These are phyloP conservation scores for Rutstroemia sp. DNA, from an alignment of 2,329 filamentous ascomycete genomes.

Conservation along the genomic window DNA sequence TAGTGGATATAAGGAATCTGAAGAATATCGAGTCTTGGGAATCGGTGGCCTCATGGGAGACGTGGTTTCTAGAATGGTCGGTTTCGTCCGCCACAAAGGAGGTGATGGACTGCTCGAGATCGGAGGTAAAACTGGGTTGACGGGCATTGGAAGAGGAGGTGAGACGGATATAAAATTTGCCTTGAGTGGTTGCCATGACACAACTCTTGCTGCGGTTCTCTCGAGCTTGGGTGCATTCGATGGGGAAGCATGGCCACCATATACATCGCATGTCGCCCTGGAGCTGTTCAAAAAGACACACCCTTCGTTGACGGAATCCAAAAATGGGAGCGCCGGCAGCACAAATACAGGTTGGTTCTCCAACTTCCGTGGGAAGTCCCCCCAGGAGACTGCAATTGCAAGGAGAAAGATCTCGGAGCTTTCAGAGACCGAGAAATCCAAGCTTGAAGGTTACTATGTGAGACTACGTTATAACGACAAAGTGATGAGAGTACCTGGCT, in stretches of 20 bases:
- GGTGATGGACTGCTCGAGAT: slow-evolving; percentile 45
- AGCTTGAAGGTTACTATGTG: slow-evolving; percentile 74
- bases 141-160: slow-evolving; percentile 36
- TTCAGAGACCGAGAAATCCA: slow-evolving; percentile 46
- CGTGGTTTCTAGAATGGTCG: slow-evolving; percentile 68
- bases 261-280: slow-evolving; percentile 84
- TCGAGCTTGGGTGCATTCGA: slow-evolving; percentile 74
- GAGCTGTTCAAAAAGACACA: slow-evolving; percentile 68
- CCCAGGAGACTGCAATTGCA: slow-evolving; percentile 39
- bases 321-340: not conserved
- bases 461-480: slow-evolving; percentile 86
- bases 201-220: slow-evolving; percentile 76
- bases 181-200: slow-evolving; percentile 86
- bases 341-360: slow-evolving; percentile 17
- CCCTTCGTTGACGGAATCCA: slow-evolving; percentile 15
- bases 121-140: slow-evolving; percentile 31
- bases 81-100: slow-evolving; percentile 51
- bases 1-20: slow-evolving; percentile 72
- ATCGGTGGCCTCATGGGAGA: slow-evolving; percentile 83
- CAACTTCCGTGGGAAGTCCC: slow-evolving; percentile 16
- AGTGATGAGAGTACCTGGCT: slow-evolving; percentile 75
- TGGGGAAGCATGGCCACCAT: slow-evolving; percentile 75
- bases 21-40: slow-evolving; percentile 82
- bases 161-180: slow-evolving; percentile 60
- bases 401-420: slow-evolving; percentile 53